Evolutionary conservation across 2,329 filamentous ascomycete species (phyloP).

Genomic region (Bipolaris bicolor): DNA sequence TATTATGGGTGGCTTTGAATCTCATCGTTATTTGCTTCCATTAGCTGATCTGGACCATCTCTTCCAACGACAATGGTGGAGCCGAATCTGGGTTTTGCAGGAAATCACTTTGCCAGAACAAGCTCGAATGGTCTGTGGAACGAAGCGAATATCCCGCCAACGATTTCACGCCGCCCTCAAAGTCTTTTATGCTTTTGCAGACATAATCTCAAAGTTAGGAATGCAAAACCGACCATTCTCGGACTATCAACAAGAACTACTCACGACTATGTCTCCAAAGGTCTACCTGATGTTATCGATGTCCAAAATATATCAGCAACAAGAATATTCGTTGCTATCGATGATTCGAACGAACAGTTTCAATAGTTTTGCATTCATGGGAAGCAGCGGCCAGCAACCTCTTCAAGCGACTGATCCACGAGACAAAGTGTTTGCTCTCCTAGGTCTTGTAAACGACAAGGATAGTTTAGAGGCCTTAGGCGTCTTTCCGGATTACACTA

Average conservation of each 20-base stretch:
- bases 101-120: constrained; percentile 20
- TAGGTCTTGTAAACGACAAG: constrained; percentile 20
- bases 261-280: not conserved
- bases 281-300: not conserved
- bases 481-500: constrained; percentile 11
- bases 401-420: constrained; percentile 19
- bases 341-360: not conserved
- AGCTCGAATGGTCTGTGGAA: constrained; percentile 17
- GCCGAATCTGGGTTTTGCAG: constrained; percentile 25
- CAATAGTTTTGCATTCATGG: not conserved
- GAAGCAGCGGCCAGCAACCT: not conserved
- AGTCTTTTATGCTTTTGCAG: not conserved
- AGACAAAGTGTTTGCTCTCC: constrained; percentile 27
- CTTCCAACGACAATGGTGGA: constrained; percentile 21
- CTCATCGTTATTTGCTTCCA: not conserved
- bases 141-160: constrained; percentile 1
- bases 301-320: not conserved
- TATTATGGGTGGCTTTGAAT: not conserved
- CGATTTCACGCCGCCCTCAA: not conserved
- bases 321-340: not conserved
- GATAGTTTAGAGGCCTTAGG: constrained; percentile 6
- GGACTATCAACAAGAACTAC: not conserved
- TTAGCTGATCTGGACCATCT: constrained; percentile 6
- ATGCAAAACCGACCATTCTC: too few species aligned
- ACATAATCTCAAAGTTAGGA: not conserved